Evolutionary conservation across 2,329 filamentous ascomycete species (phyloP).

Genomic region (Phialophora chinensis): DNA sequence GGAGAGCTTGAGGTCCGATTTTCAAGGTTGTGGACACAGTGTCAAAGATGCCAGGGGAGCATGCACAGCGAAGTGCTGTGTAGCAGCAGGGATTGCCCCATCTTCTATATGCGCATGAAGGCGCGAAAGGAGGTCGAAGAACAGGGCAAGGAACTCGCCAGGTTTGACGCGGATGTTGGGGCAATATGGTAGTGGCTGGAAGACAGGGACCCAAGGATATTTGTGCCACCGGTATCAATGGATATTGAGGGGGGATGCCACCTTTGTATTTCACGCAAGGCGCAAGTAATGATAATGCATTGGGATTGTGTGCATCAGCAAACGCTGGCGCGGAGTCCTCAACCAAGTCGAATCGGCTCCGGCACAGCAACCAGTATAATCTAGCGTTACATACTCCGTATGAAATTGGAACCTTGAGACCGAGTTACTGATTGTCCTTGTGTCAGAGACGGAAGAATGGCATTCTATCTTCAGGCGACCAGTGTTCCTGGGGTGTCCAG

Average conservation of each 20-base stretch:
- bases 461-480: neutral
- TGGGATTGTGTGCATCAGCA: neutral
- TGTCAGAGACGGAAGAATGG: neutral
- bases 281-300: neutral
- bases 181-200: slow-evolving; percentile 35
- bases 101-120: slow-evolving; percentile 99
- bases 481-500: no score
- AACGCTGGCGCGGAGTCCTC: neutral
- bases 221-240: neutral
- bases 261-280: neutral
- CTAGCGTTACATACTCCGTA: neutral
- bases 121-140: slow-evolving; percentile 99
- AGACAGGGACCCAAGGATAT: neutral
- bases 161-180: slow-evolving; percentile 89
- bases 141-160: slow-evolving; percentile 82
- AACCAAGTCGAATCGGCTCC: no score
- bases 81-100: slow-evolving; percentile 93
- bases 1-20: slow-evolving; percentile 94
- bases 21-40: slow-evolving; percentile 94
- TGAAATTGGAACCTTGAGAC: neutral
- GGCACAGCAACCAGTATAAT: neutral
- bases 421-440: neutral
- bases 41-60: slow-evolving; percentile 95
- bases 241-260: neutral
- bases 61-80: slow-evolving; percentile 99